These are phyloP conservation scores for Coccomyxa subellipsoidea DNA, from an alignment of 163 green algal genomes.

Conservation along the genomic window DNA sequence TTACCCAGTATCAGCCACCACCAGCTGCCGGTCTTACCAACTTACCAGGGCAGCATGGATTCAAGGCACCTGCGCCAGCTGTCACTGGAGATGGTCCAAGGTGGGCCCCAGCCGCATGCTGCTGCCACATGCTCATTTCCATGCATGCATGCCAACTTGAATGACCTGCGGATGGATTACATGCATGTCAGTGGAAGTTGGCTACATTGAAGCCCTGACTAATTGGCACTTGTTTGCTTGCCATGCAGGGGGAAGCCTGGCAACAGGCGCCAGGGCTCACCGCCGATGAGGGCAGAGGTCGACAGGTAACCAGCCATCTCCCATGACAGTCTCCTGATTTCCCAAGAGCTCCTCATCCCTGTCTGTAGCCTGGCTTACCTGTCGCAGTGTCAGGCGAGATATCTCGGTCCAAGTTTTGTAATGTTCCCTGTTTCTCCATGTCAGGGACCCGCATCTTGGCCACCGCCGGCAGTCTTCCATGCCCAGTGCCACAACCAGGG, in stretches of 20 bases:
- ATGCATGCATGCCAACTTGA: no score
- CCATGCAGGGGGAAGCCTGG: not conserved
- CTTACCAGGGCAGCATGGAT: not conserved
- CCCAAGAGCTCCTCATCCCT: no score
- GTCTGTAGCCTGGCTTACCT: no score
- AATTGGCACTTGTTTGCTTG: no score
- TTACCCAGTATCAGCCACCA: not conserved
- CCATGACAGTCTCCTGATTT: not conserved
- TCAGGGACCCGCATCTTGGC: not conserved
- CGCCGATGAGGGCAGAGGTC: not conserved
- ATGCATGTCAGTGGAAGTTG: no score
- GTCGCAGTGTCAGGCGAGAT: no score
- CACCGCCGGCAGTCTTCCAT: not conserved
- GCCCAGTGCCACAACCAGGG: not conserved
- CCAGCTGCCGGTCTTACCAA: not conserved
- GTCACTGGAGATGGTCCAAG: not conserved
- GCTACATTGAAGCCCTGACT: no score
- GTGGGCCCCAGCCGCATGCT: no score
- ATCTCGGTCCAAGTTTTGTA: no score
- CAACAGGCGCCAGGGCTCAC: not conserved
- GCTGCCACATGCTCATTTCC: no score
- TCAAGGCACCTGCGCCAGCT: not conserved
- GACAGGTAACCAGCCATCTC: not conserved
- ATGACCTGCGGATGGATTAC: no score
- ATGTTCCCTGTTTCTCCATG: not conserved